These are phyloP conservation scores for Theobroma grandiflorum DNA, from an alignment of 441 rosid genomes.

Conservation along the genomic window DNA sequence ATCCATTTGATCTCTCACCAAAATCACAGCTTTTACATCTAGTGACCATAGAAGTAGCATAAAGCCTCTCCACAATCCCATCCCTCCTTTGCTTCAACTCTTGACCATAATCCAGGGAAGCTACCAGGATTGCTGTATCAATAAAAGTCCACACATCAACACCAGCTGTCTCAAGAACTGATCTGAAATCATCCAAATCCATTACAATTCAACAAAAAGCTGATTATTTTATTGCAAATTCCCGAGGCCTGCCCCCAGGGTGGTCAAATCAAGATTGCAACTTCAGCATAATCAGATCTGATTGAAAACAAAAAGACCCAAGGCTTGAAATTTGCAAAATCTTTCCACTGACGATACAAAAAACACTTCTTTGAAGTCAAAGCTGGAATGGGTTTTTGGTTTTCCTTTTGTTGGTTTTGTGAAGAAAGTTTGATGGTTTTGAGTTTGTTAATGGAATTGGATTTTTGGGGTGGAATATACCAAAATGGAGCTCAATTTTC, in stretches of 20 bases:
- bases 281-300: constrained; percentile 28
- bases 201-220: constrained; percentile 33
- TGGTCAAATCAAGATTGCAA: not conserved
- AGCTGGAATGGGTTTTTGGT: not conserved
- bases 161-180: constrained; percentile 61
- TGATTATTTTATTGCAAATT: not conserved
- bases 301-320: constrained; percentile 18
- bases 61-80: constrained; percentile 65
- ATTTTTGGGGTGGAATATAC: constrained; percentile 20
- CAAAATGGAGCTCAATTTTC: constrained; percentile 1
- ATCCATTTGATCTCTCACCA: constrained; percentile 43
- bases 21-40: constrained; percentile 72
- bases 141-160: constrained; percentile 76
- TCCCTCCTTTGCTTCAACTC: constrained; percentile 68
- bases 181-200: constrained; percentile 76
- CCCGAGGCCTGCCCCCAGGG: constrained; percentile 6
- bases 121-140: constrained; percentile 70
- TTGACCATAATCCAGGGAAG: constrained; percentile 53
- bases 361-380: constrained; percentile 9
- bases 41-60: constrained; percentile 58
- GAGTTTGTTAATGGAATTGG: not conserved
- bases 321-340: constrained; percentile 5
- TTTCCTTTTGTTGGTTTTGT: not conserved
- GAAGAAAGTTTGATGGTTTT: constrained; percentile 6
- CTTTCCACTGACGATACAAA: not conserved